Evolutionary conservation across 108 stramenopile genomes (phyloP).

Genomic region (Skeletonema menzelii): DNA sequence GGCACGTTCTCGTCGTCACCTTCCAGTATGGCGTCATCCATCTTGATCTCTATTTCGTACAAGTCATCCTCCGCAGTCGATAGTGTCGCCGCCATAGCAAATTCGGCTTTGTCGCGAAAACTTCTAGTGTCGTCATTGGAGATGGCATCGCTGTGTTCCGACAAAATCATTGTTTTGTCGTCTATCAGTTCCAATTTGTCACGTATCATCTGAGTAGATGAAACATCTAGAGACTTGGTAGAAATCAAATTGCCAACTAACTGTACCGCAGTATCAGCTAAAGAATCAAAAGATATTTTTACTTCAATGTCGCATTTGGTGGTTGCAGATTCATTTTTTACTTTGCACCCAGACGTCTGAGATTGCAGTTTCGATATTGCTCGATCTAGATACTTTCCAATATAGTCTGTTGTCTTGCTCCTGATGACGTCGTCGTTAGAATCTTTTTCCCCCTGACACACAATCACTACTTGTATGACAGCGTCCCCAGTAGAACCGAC

Average conservation of each 20-base stretch:
- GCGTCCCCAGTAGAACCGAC: neutral
- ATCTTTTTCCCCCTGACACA: neutral
- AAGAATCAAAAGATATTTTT: neutral
- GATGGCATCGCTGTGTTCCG: neutral
- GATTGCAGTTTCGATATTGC: conserved; percentile 6
- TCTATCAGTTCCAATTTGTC: neutral
- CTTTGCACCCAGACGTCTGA: neutral
- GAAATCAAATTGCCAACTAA: neutral
- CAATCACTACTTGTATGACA: neutral
- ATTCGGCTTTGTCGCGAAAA: conserved; percentile 6
- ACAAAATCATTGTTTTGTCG: neutral
- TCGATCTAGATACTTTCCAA: conserved; percentile 15
- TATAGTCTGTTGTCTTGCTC: neutral
- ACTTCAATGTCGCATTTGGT: neutral
- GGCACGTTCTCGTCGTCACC: conserved; percentile 2
- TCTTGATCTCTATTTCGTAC: conserved; percentile 29
- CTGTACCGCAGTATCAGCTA: conserved; percentile 7
- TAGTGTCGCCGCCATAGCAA: conserved; percentile 15
- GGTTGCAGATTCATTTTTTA: neutral
- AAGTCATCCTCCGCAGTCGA: conserved; percentile 20
- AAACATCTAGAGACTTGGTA: neutral
- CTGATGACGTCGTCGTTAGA: neutral
- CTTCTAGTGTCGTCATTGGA: neutral
- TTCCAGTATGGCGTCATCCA: conserved; percentile 42
- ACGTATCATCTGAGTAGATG: neutral